phyloP scores from a whole-genome alignment of 1,284 basidiomycete genomes.

The Ceratobasidium theobromae region DNA sequence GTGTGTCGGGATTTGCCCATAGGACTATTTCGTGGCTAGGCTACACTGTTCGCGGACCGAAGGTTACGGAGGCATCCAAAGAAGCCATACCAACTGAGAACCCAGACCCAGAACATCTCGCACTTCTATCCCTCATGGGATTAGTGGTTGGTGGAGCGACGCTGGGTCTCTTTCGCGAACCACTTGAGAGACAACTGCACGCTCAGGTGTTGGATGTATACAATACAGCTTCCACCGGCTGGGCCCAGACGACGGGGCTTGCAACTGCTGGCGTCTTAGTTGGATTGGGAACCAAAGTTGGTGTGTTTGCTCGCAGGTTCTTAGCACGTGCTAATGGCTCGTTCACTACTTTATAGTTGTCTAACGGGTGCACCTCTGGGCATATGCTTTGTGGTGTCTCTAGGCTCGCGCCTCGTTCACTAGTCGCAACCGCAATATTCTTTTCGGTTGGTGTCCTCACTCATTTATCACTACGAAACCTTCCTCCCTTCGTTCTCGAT shows the following conservation, averaged over 20 bases:
- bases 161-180: neutral
- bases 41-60: neutral
- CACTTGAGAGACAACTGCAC: neutral
- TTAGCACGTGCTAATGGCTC: neutral
- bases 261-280: neutral
- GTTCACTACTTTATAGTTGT: neutral
- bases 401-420: constrained; percentile 11
- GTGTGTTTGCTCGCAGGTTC: neutral
- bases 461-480: neutral
- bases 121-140: constrained; percentile 4
- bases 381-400: constrained; percentile 26
- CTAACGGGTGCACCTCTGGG: constrained; percentile 26
- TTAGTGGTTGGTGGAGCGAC: neutral
- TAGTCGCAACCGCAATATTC: neutral
- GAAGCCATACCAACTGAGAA: neutral
- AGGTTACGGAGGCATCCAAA: neutral
- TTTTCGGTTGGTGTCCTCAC: neutral
- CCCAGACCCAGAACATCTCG: constrained; percentile 18
- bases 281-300: constrained; percentile 20
- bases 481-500: neutral
- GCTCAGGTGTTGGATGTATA: constrained; percentile 12
- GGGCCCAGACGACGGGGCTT: neutral
- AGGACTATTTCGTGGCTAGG: neutral
- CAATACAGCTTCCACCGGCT: neutral
- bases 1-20: constrained; percentile 18